Percentiles rank a stretch among this genome's conserved stretches.
Conservation (phyloP, 2,329 filamentous ascomycete genomes). For the Curvularia lunata region DNA sequence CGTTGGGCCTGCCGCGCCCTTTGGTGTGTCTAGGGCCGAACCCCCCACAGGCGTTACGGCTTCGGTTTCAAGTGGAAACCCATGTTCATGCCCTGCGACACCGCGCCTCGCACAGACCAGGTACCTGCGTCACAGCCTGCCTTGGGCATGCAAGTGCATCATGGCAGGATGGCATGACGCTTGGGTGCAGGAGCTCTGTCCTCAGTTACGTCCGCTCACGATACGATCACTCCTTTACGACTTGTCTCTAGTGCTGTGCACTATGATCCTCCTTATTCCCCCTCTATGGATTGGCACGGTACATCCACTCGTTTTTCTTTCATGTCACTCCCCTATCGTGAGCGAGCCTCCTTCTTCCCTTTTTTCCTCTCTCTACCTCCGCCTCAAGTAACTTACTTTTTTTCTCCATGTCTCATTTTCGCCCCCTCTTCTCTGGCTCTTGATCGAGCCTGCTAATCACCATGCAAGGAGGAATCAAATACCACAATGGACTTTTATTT, state of each 20-base stretch:
- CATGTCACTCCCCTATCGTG: neutral
- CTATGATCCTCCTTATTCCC: neutral
- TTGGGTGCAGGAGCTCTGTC: neutral
- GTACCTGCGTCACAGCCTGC: neutral
- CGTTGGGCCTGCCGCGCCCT: neutral
- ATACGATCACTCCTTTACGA: conserved; percentile 17
- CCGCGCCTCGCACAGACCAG: conserved; percentile 12
- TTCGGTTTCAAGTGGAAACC: conserved; percentile 22
- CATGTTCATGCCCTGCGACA: conserved; percentile 8
- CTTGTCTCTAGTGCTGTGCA: conserved; percentile 12
- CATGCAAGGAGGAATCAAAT: neutral
- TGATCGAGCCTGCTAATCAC: neutral
- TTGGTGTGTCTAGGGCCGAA: conserved; percentile 9
- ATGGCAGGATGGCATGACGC: neutral
- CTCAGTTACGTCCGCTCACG: conserved; percentile 15
- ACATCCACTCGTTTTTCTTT: conserved; percentile 17
- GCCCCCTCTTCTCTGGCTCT: neutral
- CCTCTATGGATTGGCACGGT: conserved; percentile 11
- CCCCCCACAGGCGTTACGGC: conserved; percentile 20
- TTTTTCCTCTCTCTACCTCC: neutral
- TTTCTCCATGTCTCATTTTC: conserved; percentile 11
- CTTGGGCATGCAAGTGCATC: neutral
- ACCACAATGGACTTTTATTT: neutral
- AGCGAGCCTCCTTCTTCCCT: neutral
- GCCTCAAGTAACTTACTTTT: conserved; percentile 1